These are phyloP conservation scores for Trametes elegans DNA, from an alignment of 768 basidiomycete genomes.

Conservation along the genomic window DNA sequence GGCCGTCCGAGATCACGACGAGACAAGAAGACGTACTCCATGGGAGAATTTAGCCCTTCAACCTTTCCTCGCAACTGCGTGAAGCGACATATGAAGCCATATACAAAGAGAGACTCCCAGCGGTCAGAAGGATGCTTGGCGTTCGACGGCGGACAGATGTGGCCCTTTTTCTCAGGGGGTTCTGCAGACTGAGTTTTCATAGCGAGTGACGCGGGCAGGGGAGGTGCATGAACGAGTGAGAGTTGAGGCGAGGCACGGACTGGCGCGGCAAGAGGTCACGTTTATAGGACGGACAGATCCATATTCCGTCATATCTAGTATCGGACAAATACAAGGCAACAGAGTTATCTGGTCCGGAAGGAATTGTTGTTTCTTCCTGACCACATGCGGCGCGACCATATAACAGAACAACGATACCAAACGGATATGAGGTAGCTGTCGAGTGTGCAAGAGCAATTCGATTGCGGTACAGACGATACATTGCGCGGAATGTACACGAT, in stretches of 20 bases:
- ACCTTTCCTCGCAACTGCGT: constrained; percentile 71
- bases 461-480: constrained; percentile 1
- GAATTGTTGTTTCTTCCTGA: not conserved
- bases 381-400: not conserved
- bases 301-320: constrained; percentile 29
- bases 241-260: constrained; percentile 23
- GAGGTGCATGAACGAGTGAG: constrained; percentile 28
- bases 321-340: constrained; percentile 32
- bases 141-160: constrained; percentile 53
- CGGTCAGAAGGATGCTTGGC: constrained; percentile 76
- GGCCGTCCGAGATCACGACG: not conserved
- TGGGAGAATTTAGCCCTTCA: constrained; percentile 75
- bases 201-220: constrained; percentile 26
- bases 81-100: constrained; percentile 83
- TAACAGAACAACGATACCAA: not conserved
- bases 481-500: not conserved
- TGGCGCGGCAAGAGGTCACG: constrained; percentile 26
- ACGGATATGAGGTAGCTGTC: not conserved
- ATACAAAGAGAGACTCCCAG: constrained; percentile 87
- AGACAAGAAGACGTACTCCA: constrained; percentile 64
- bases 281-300: constrained; percentile 32
- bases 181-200: constrained; percentile 35
- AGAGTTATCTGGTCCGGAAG: constrained; percentile 8
- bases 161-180: constrained; percentile 46
- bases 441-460: not conserved